Base-by-base conservation (phyloP, 140 eudicot species). In the Flaveria floridana region DNA sequence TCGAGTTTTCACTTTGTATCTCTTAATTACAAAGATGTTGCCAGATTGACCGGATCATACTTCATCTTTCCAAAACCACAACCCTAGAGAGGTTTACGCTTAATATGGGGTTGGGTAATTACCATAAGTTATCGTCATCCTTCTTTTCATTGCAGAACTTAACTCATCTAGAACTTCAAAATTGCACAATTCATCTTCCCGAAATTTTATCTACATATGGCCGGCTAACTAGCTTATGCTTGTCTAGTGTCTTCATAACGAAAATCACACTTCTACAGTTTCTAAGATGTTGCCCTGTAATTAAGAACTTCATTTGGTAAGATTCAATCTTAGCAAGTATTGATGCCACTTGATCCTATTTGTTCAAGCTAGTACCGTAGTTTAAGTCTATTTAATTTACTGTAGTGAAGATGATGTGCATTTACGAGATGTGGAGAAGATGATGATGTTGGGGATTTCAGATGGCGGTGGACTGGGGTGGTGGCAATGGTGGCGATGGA, bases 121-220 rank as follows among this genome's bases (percentile, higher is more conserved):
- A 2, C 44, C 76, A 80, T 62, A 80, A 58, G 76, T 19, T 80
- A 46, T 25, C 28, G 28, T 25, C 28, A 1, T 59, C 77, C 2
- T 76, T 80, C 67, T 80, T 74, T 26, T 28, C 23, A 10, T 52
- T 78, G 50, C 57, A 65, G 41, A 71, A 78, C 3, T 64, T 86
- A 68, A 81, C 57, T n/a, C 51, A 76, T 59, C 53, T 86, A 78
- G 26, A 72, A 14, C 83, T 86, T 12, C 57, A 4, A 19, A 70
- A 65, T 47, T 86, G 88, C 72, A 71, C 28, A 7, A 83, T 86
- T 18, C 63, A 79, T 68, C 91, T 86, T 21, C 80, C 65, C 0
- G 21, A 53, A 8, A 58, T 71, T 3, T 81, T 86, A 8, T 55
- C 72, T 18, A 79, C 85, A 21, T 84, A 84, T 68, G 55, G 71